Conservation (phyloP, 2,329 filamentous ascomycete genomes). For the Fusarium ramigenum region DNA sequence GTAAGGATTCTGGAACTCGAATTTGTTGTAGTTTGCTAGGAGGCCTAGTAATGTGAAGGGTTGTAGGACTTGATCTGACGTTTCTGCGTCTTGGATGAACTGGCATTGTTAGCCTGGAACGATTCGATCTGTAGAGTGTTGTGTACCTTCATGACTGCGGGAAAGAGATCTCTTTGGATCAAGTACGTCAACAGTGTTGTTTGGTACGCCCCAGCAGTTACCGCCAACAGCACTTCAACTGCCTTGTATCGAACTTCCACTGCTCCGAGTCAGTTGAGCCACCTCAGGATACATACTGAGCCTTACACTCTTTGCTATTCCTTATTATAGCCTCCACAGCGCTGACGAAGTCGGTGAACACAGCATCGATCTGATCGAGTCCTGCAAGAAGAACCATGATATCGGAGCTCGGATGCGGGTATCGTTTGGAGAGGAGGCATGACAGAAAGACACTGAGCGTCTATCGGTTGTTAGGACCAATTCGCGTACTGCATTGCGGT, state of each 20-base stretch:
- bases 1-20: slow-evolving; percentile 97
- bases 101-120: slow-evolving; percentile 46
- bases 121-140: not conserved
- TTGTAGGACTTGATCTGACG: slow-evolving; percentile 69
- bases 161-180: slow-evolving; percentile 93
- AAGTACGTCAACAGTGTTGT: slow-evolving; percentile 95
- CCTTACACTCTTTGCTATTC: slow-evolving; percentile 74
- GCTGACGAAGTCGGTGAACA: slow-evolving; percentile 89
- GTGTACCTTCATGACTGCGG: slow-evolving; percentile 88
- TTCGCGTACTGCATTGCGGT: slow-evolving; percentile 48
- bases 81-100: slow-evolving; percentile 84
- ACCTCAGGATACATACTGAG: not conserved
- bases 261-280: slow-evolving; percentile 51
- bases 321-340: slow-evolving; percentile 85
- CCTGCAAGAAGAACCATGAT: slow-evolving; percentile 91
- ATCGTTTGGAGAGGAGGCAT: slow-evolving; percentile 85
- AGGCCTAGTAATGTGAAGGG: slow-evolving; percentile 87
- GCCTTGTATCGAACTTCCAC: slow-evolving; percentile 82
- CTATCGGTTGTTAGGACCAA: slow-evolving; percentile 55
- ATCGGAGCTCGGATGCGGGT: slow-evolving; percentile 94
- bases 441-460: slow-evolving; percentile 90
- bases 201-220: slow-evolving; percentile 94
- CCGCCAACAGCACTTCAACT: slow-evolving; percentile 80
- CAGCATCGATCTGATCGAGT: slow-evolving; percentile 84
- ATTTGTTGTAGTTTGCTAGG: slow-evolving; percentile 98